phyloP scores from a whole-genome alignment of 169 alveolate species.

The Plasmodium cynomolgi region DNA sequence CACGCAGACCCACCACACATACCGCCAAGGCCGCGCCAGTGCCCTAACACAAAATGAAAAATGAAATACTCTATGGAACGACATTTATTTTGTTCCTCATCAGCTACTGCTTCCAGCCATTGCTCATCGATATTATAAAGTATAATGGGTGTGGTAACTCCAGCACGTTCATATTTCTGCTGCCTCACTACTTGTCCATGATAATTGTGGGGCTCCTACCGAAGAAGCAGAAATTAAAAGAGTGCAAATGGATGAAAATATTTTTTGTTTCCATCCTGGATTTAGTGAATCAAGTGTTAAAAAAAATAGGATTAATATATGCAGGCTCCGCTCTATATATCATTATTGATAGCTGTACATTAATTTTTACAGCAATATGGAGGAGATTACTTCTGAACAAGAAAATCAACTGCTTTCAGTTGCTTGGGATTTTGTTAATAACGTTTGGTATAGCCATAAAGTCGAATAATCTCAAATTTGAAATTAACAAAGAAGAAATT shows the following conservation, averaged over 20 bases:
- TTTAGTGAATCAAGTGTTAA: constrained; percentile 77
- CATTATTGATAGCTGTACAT: constrained; percentile 79
- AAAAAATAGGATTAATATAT: constrained; percentile 80
- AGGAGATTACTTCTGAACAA: constrained; percentile 72
- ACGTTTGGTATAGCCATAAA: constrained; percentile 79
- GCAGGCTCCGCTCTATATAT: constrained; percentile 82
- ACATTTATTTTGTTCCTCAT: constrained; percentile 34
- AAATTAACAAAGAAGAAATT: constrained; percentile 76
- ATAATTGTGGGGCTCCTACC: constrained; percentile 78
- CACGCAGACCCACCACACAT: too few relatives aligned
- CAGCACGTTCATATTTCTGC: constrained; percentile 77
- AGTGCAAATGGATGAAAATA: constrained; percentile 81
- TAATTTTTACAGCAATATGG: constrained; percentile 83
- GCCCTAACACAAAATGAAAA: constrained; percentile 9
- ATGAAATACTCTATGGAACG: constrained; percentile 31
- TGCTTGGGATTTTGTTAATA: constrained; percentile 72
- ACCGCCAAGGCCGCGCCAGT: background rate
- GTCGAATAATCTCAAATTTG: constrained; percentile 77
- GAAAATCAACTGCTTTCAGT: constrained; percentile 48
- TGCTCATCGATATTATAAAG: constrained; percentile 49
- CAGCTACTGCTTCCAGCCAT: constrained; percentile 54
- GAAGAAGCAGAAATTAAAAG: constrained; percentile 68
- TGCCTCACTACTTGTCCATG: constrained; percentile 84
- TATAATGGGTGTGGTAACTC: constrained; percentile 75
- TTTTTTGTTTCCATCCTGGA: constrained; percentile 76